Evolutionary conservation across 2,329 filamentous ascomycete species (phyloP), one percentile per base, ranked within the genome.

Genomic region (Celoporthe dispersa): DNA sequence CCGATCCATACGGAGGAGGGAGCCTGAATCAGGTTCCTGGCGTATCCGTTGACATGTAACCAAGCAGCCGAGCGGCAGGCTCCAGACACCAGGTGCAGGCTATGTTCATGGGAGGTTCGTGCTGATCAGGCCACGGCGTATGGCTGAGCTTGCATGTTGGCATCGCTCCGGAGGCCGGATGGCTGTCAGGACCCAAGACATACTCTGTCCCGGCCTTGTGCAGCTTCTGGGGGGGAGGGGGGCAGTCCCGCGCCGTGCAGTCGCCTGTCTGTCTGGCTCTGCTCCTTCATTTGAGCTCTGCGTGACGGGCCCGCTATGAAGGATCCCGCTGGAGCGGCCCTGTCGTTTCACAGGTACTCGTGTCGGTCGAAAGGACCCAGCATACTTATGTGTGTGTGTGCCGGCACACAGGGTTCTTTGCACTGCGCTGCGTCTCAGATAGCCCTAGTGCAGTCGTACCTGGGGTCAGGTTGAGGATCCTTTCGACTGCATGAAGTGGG

Each of bases 1-100:
- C 9, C 16, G 64, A 67, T 61, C 65, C 70, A 62, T 63, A 67
- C 61, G 37, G 35, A 65, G 61, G n/a, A 48, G 44, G 28, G n/a
- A 66, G 35, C 33, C 31, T 22, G 37, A 48, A 35, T 33, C 41
- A 48, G 28, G 8, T 22, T 33, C n/a, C 62, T 35, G 62, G 8
- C 11, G 25, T 12, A 33, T 16, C 39, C 11, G 39, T 44, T 11
- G 37, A 51, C 16, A 64, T 48, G 62, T 19, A 12, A 9, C 28
- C 39, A 51, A n/a, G 35, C 9, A 37, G 25, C n/a, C n/a, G n/a
- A 63, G 60, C 60, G 44, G 33, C 16, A 22, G 28, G 28, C 25
- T 14, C 19, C 5, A 19, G 12, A 51, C 25, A 16, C 33, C 25
- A 48, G 62, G 62, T 48, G 41, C 61, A 35, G 11, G 35, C 19